Evolutionary conservation across 2,329 filamentous ascomycete genomes (phyloP).

Genomic region (Amesomyces nigricolor): DNA sequence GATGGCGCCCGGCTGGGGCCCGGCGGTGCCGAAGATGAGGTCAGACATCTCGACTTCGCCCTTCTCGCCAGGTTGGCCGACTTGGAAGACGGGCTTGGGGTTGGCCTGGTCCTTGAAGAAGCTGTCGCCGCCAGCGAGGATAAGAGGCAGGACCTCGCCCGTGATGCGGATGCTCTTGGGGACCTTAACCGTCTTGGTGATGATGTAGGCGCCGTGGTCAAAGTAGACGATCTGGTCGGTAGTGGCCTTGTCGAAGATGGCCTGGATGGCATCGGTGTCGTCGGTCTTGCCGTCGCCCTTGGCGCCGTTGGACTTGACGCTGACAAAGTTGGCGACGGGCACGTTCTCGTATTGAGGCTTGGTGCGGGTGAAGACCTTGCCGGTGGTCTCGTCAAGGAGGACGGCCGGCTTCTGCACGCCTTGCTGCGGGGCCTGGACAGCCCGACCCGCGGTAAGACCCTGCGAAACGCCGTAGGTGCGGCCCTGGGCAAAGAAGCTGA

Average conservation of each 20-base stretch:
- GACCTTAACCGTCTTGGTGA: slow-evolving; percentile 64
- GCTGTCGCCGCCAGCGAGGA: slow-evolving; percentile 70
- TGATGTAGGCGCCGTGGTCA: slow-evolving; percentile 66
- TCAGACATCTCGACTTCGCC: slow-evolving; percentile 85
- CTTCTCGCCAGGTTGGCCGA: slow-evolving; percentile 70
- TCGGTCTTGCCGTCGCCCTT: slow-evolving; percentile 84
- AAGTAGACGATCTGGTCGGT: slow-evolving; percentile 66
- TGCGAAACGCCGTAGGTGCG: slow-evolving; percentile 55
- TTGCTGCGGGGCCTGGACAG: slow-evolving; percentile 55
- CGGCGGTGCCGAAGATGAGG: slow-evolving; percentile 76
- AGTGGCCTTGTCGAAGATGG: slow-evolving; percentile 62
- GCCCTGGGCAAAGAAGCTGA: slow-evolving; percentile 75
- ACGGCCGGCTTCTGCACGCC: slow-evolving; percentile 57
- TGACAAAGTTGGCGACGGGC: slow-evolving; percentile 66
- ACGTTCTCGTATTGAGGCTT: slow-evolving; percentile 82
- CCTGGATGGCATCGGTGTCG: slow-evolving; percentile 80
- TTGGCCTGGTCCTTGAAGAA: slow-evolving; percentile 69
- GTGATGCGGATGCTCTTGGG: slow-evolving; percentile 80
- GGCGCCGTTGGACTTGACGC: slow-evolving; percentile 75
- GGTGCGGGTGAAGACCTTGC: slow-evolving; percentile 72
- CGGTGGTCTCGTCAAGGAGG: slow-evolving; percentile 55
- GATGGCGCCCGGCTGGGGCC: slow-evolving; percentile 79
- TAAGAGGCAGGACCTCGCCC: slow-evolving; percentile 85
- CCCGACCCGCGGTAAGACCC: slow-evolving; percentile 39
- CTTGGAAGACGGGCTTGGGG: slow-evolving; percentile 77